phyloP scores from a whole-genome alignment of 371 early-diverging fungal genomes.

The Mucor lusitanicus region DNA sequence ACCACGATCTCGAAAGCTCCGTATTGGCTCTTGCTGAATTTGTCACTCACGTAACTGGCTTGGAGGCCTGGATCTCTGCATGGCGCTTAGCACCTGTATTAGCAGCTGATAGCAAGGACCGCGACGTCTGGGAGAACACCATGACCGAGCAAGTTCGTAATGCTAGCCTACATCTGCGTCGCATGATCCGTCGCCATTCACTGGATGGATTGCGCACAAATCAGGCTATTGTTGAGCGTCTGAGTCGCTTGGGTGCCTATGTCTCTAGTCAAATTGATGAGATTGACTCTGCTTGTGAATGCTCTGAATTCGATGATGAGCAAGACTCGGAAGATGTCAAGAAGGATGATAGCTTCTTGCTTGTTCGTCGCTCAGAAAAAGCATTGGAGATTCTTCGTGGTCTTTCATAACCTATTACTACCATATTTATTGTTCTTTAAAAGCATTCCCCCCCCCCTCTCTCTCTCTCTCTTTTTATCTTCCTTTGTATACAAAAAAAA shows the following conservation, averaged over 20 bases:
- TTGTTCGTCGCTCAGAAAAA: constrained; percentile 21
- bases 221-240: constrained; percentile 31
- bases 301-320: constrained; percentile 19
- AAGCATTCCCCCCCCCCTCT: constrained; percentile 1
- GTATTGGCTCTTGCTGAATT: constrained; percentile 44
- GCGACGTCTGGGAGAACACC: constrained; percentile 16
- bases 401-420: constrained; percentile 14
- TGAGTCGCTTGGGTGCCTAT: constrained; percentile 31
- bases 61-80: constrained; percentile 47
- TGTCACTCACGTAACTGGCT: constrained; percentile 34
- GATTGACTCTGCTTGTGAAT: constrained; percentile 30
- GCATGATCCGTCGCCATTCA: constrained; percentile 40
- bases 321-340: not conserved
- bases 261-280: constrained; percentile 26
- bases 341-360: constrained; percentile 8
- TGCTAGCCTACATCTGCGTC: constrained; percentile 26
- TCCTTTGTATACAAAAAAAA: not conserved
- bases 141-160: constrained; percentile 28
- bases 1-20: constrained; percentile 33
- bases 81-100: constrained; percentile 23
- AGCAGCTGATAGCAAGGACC: constrained; percentile 6
- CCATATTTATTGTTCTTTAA: not conserved
- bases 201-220: constrained; percentile 35
- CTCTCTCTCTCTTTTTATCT: too few species aligned
- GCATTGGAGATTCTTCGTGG: constrained; percentile 42